A percentile compares a stretch with the other conserved stretches of the same genome.
These are phyloP conservation scores for Alisma plantagoaquatica DNA, from an alignment of 106 monocot species.

Conservation along the genomic window DNA sequence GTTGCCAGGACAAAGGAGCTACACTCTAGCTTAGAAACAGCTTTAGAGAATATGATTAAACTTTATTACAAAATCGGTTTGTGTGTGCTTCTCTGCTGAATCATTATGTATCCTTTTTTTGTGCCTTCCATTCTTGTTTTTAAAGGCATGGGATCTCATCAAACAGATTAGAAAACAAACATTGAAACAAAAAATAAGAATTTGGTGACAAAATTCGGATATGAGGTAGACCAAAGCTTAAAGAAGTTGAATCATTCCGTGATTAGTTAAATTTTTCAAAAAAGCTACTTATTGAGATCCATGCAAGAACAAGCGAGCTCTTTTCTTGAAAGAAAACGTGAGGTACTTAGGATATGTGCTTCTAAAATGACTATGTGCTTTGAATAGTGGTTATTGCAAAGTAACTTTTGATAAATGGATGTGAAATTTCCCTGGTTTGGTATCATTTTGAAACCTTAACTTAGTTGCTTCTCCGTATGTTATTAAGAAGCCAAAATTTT, in stretches of 20 bases:
- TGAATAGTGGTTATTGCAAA: too few relatives aligned
- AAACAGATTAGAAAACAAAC: constrained; percentile 42
- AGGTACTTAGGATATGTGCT: constrained; percentile 20
- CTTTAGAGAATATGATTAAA: constrained; percentile 30
- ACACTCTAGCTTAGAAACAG: constrained; percentile 29
- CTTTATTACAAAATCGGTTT: constrained; percentile 51
- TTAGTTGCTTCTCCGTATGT: background rate
- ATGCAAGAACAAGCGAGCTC: constrained; percentile 34
- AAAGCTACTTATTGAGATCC: constrained; percentile 33
- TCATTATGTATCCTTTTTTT: too few relatives aligned
- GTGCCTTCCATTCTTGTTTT: too few relatives aligned
- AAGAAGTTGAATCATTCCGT: constrained; percentile 34
- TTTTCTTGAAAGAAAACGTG: constrained; percentile 42
- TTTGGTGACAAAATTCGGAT: constrained; percentile 35
- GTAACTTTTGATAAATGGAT: background rate
- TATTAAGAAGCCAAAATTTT: constrained; percentile 35
- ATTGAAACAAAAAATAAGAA: constrained; percentile 38
- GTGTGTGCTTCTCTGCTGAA: too few relatives aligned
- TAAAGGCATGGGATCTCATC: background rate
- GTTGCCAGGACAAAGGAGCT: constrained; percentile 39
- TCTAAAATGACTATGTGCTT: too few relatives aligned
- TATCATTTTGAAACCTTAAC: background rate
- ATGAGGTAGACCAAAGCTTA: constrained; percentile 44
- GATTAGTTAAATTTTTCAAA: constrained; percentile 42
- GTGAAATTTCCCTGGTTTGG: background rate